Conservation (phyloP, 1,139 yeast species). For the Hemisphaericaspora subhashii region DNA sequence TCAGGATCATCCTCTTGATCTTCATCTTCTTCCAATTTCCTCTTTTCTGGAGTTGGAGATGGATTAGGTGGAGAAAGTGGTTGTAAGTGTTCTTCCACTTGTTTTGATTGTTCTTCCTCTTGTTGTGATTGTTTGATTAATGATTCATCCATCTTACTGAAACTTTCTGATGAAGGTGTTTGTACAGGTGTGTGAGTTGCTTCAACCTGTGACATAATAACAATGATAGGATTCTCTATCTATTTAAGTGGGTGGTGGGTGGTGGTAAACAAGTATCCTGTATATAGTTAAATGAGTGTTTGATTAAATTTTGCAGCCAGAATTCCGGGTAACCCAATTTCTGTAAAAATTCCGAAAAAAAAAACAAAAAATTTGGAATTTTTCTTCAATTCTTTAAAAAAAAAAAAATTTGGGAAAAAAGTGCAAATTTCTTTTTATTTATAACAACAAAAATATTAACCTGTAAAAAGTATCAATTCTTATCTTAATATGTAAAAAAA, state of each 20-base stretch:
- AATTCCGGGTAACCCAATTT: not conserved
- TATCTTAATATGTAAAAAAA: not conserved
- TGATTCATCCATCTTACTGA: conserved; percentile 13
- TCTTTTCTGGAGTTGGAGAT: conserved; percentile 45
- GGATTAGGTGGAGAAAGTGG: conserved; percentile 51
- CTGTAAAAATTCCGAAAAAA: not conserved
- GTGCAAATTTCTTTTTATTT: conserved; percentile 8
- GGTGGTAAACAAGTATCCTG: not conserved
- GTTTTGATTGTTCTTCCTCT: conserved; percentile 4
- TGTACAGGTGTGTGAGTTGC: conserved; percentile 40
- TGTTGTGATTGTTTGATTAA: conserved; percentile 1
- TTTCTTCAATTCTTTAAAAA: not conserved
- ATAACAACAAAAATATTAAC: conserved; percentile 4
- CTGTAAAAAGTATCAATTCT: conserved; percentile 3
- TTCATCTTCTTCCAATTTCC: conserved; percentile 24
- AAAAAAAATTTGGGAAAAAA: conserved; percentile 3
- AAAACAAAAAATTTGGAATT: not conserved
- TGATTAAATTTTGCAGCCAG: not conserved
- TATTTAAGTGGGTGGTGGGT: not conserved
- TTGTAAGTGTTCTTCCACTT: conserved; percentile 24
- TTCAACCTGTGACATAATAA: conserved; percentile 19
- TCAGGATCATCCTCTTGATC: conserved; percentile 19
- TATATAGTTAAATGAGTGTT: not conserved
- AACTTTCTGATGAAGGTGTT: conserved; percentile 39
- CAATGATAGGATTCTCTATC: too few relatives aligned